These are phyloP conservation scores for Moesziomyces sp. DNA, from an alignment of 1,284 basidiomycete genomes.

Conservation along the genomic window DNA sequence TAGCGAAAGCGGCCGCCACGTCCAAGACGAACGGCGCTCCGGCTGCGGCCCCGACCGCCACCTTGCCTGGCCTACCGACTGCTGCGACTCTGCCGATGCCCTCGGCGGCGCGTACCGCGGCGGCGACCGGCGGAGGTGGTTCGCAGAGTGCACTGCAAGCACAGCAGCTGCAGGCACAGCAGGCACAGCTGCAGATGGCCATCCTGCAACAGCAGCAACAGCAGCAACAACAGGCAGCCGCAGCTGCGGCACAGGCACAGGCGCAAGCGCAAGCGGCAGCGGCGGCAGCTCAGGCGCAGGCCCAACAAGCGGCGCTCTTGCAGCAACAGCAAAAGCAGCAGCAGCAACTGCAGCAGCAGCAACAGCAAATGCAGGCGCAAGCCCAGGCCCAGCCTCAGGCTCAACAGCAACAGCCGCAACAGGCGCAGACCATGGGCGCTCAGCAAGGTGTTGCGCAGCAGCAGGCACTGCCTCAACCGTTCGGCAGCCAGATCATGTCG, in stretches of 20 bases:
- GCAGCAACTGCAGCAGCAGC: constrained; percentile 49
- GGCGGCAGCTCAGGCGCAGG: constrained; percentile 42
- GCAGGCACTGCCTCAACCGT: constrained; percentile 34
- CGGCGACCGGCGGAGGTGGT: constrained; percentile 31
- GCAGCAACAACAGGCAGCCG: constrained; percentile 40
- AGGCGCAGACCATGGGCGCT: constrained; percentile 9
- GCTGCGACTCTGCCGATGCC: constrained; percentile 30
- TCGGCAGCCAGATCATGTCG: constrained; percentile 41
- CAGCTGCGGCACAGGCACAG: constrained; percentile 26
- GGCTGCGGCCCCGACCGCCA: constrained; percentile 23
- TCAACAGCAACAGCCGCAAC: constrained; percentile 22
- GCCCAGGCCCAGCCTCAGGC: constrained; percentile 32
- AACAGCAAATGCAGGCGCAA: constrained; percentile 27
- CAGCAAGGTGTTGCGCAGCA: constrained; percentile 25
- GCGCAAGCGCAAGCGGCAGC: constrained; percentile 20
- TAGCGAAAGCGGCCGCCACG: constrained; percentile 19
- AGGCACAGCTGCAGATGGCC: constrained; percentile 43
- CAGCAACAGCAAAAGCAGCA: constrained; percentile 56
- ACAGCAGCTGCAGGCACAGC: constrained; percentile 39
- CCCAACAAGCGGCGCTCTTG: constrained; percentile 45
- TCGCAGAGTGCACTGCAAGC: constrained; percentile 38
- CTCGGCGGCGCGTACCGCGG: constrained; percentile 37
- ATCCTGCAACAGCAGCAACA: constrained; percentile 47
- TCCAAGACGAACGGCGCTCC: constrained; percentile 16
- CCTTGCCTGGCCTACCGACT: constrained; percentile 27